Evolutionary conservation across 768 basidiomycete species (phyloP).

Genomic region (Trichaptum fuscoviolaceum): DNA sequence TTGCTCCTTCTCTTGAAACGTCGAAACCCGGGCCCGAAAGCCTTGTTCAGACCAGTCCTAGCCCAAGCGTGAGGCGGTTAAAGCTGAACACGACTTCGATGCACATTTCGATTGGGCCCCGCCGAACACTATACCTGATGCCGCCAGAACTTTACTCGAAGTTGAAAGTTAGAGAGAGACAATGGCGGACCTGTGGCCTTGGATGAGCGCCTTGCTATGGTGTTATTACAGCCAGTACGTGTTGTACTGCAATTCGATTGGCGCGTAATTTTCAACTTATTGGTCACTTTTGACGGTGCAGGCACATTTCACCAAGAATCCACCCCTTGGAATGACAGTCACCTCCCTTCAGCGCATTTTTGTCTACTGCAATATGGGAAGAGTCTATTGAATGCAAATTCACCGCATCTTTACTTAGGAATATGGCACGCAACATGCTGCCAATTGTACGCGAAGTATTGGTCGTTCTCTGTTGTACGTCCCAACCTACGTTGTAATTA

Average conservation of each 20-base stretch:
- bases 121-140: constrained; percentile 56
- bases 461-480: too few relatives aligned
- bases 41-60: constrained; percentile 36
- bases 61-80: constrained; percentile 34
- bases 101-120: constrained; percentile 79
- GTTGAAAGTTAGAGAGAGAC: constrained; percentile 84
- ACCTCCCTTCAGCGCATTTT: constrained; percentile 80
- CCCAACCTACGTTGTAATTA: background rate
- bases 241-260: too few relatives aligned
- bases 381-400: constrained; percentile 85
- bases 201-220: constrained; percentile 95
- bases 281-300: too few relatives aligned
- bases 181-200: constrained; percentile 87
- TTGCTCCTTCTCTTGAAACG: background rate
- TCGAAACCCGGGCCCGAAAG: constrained; percentile 29
- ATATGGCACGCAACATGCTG: constrained; percentile 97
- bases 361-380: constrained; percentile 67
- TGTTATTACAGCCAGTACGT: too few relatives aligned
- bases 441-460: constrained; percentile 86
- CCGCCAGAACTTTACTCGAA: constrained; percentile 82
- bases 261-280: too few relatives aligned
- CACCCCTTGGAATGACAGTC: constrained; percentile 89
- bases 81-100: constrained; percentile 52
- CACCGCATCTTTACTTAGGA: constrained; percentile 96
- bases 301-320: constrained; percentile 74